These are phyloP conservation scores for Thymus mandschuricus DNA, from an alignment of 257 asterid species.

Conservation along the genomic window DNA sequence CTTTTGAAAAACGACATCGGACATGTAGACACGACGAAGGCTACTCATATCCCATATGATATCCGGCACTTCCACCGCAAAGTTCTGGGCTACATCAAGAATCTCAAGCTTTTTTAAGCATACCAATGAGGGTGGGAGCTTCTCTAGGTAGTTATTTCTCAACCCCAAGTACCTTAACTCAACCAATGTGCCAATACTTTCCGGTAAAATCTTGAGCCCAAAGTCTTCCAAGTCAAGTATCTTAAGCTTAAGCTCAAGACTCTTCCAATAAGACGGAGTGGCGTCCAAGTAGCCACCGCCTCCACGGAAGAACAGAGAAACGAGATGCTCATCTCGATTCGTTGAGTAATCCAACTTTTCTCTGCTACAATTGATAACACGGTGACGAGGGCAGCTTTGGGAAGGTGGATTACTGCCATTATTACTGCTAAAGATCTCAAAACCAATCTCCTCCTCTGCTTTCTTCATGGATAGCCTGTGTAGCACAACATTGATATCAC, in stretches of 20 bases:
- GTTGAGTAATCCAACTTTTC: not conserved
- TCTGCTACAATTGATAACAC: not conserved
- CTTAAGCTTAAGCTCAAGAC: slow-evolving; percentile 1
- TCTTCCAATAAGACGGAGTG: not conserved
- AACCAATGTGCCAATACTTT: not conserved
- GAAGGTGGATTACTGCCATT: not conserved
- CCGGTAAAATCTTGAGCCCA: slow-evolving; percentile 15
- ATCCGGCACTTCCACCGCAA: not conserved
- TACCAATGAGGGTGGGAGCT: slow-evolving; percentile 26
- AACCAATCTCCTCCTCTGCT: slow-evolving; percentile 7
- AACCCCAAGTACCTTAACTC: slow-evolving; percentile 28
- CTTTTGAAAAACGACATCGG: not conserved
- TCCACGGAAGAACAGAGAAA: slow-evolving; percentile 24
- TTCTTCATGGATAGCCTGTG: slow-evolving; percentile 22
- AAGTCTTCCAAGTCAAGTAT: slow-evolving; percentile 31
- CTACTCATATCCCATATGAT: not conserved
- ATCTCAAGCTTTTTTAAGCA: slow-evolving; percentile 19
- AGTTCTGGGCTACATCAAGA: slow-evolving; percentile 14
- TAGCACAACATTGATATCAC: slow-evolving; percentile 26
- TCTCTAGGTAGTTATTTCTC: slow-evolving; percentile 10
- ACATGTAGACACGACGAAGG: not conserved
- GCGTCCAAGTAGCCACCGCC: not conserved
- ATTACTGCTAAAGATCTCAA: not conserved
- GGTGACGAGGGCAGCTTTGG: not conserved
- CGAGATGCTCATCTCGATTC: not conserved